Evolutionary conservation across 2,329 filamentous ascomycete genomes (phyloP).

Genomic region (Cordyceps militaris): DNA sequence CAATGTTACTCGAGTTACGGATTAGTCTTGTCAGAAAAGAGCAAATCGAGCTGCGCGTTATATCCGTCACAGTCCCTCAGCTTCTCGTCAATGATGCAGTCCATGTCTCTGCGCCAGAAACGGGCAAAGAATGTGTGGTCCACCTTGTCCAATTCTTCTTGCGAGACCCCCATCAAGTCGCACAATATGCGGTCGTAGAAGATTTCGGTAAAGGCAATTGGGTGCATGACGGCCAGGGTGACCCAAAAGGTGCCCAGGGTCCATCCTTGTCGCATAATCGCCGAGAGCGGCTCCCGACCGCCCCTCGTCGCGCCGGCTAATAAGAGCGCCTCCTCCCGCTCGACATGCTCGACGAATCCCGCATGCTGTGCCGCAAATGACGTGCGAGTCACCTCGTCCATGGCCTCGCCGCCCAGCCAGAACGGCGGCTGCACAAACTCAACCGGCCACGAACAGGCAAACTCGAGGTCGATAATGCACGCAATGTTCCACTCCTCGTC

Average conservation of each 20-base stretch:
- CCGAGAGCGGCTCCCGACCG: slow-evolving; percentile 9
- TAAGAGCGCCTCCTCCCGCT: slow-evolving; percentile 2
- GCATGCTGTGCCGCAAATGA: slow-evolving; percentile 9
- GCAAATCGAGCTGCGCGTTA: no score
- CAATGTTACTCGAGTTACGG: no score
- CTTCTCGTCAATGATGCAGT: no score
- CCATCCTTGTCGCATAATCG: slow-evolving; percentile 15
- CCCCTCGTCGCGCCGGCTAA: neutral
- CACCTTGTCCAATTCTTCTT: slow-evolving; percentile 13
- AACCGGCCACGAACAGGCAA: slow-evolving; percentile 23
- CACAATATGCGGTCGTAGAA: slow-evolving; percentile 15
- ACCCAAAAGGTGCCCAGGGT: slow-evolving; percentile 14
- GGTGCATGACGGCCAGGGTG: slow-evolving; percentile 13
- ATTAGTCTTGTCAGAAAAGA: no score
- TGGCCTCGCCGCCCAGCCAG: slow-evolving; percentile 26
- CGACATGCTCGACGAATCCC: slow-evolving; percentile 9
- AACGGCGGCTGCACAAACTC: slow-evolving; percentile 19
- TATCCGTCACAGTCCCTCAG: no score
- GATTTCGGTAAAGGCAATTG: slow-evolving; percentile 14
- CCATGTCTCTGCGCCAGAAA: slow-evolving; percentile 13
- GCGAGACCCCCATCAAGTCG: slow-evolving; percentile 10
- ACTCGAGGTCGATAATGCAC: slow-evolving; percentile 27
- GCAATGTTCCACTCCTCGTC: slow-evolving; percentile 28
- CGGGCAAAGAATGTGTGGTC: slow-evolving; percentile 12
- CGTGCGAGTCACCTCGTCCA: slow-evolving; percentile 9